Evolutionary conservation across 2,329 filamentous ascomycete species (phyloP), one percentile per base, ranked within the genome.

Genomic region (Epichloe amarillans): DNA sequence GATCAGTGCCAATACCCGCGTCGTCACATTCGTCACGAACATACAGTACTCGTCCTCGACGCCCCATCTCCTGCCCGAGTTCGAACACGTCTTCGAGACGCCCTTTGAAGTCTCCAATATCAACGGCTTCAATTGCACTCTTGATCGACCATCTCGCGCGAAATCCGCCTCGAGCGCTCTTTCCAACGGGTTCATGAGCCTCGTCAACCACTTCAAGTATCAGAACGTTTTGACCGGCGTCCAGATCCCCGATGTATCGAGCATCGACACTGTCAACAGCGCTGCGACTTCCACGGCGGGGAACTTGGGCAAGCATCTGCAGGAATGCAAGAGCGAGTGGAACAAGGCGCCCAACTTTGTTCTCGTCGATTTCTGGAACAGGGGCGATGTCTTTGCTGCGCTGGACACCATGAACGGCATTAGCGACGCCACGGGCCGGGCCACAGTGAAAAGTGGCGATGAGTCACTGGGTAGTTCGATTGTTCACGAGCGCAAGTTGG

Each of bases 181-280:
- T 26, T 61, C 70, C 0, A 72, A 73, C 1, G 77, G 77, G 57
- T 75, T 80, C 58, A 74, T 93, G 63, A 80, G 86, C 26, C 71
- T 93, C 10, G 75, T 87, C 70, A 93, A 93, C 72, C 87, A 93
- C 69, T 91, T 93, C 71, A 75, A 84, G 49, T 82, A 90, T 69
- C 69, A 73, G 52, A 66, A 62, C 5, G 62, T 80, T 21, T 63
- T 70, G n/a, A 65, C 74, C 4, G 72, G 71, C 53, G 77, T 87
- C 58, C 67, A 77, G 55, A 69, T 80, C 40, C 84, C 84, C 2
- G 77, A 84, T 56, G 70, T 75, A n/a, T 72, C 69, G 55, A 71
- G 76, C 58, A 76, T 85, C 55, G 67, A 69, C 8, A 76, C 72
- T 10, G 88, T 85, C 40, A 91, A 91, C 64, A 80, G 75, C 37